phyloP scores from a whole-genome alignment of 805 yeast genomes.

The Zygosaccharomyces pseudorouxii region DNA sequence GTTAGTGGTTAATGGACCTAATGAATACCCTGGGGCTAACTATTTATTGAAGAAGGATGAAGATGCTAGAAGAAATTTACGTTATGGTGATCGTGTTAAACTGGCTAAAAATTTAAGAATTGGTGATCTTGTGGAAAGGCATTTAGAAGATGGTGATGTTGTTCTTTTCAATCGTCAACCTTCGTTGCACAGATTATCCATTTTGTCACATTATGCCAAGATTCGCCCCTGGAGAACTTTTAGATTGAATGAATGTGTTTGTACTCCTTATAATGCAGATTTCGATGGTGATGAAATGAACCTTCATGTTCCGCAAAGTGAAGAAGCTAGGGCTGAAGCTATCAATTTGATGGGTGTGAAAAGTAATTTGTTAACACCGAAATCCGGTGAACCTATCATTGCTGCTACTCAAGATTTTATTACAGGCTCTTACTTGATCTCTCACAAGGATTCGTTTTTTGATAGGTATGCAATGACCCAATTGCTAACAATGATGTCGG shows the following conservation, averaged over 20 bases:
- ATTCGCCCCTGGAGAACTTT: conserved; percentile 98
- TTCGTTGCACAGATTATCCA: conserved; percentile 89
- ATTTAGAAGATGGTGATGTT: conserved; percentile 93
- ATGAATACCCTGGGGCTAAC: conserved; percentile 93
- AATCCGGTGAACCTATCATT: conserved; percentile 97
- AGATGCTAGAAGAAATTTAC: conserved; percentile 76
- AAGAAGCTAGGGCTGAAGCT: conserved; percentile 99
- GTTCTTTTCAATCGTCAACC: conserved; percentile 97
- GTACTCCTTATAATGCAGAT: conserved; percentile 99
- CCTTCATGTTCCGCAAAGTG: conserved; percentile 97
- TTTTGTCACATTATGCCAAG: conserved; percentile 91
- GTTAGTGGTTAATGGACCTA: conserved; percentile 79
- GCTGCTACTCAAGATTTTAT: conserved; percentile 99
- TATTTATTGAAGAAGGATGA: conserved; percentile 80
- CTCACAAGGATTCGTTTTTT: conserved; percentile 89
- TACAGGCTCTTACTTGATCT: conserved; percentile 89
- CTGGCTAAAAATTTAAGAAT: conserved; percentile 70
- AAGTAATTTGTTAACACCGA: conserved; percentile 89
- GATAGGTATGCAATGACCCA: conserved; percentile 83
- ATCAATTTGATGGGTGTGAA: conserved; percentile 97
- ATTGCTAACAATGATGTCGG: conserved; percentile 91
- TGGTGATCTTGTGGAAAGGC: conserved; percentile 96
- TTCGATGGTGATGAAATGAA: conserved; percentile 99
- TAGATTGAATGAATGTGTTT: conserved; percentile 95
- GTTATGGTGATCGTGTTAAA: conserved; percentile 80